Evolutionary conservation across 139 green algal genomes (phyloP).

Genomic region (Asterochloris erici): DNA sequence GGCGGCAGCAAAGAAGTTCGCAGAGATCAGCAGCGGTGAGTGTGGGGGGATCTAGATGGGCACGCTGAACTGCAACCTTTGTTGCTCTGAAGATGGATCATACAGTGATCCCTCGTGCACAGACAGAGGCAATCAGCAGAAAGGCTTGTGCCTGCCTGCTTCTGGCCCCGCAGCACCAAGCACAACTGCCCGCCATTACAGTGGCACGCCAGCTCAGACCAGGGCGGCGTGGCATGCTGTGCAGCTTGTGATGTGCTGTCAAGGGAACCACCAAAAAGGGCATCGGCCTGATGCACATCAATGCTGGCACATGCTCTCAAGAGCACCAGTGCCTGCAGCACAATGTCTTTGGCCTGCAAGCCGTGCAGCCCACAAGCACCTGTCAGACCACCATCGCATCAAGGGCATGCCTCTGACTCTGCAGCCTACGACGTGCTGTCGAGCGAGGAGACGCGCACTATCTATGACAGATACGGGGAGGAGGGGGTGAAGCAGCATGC

Average conservation of each 20-base stretch:
- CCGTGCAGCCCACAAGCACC: background rate
- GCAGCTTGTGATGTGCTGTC: too few species aligned
- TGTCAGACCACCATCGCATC: background rate
- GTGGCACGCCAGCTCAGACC: background rate
- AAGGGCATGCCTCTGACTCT: background rate
- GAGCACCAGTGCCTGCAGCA: background rate
- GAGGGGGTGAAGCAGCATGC: constrained; percentile 93
- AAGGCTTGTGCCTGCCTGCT: too few species aligned
- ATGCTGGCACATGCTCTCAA: background rate
- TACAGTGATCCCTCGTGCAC: too few species aligned
- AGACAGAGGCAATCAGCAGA: too few species aligned
- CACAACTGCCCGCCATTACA: too few species aligned
- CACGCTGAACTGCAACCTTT: background rate
- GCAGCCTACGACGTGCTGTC: constrained; percentile 95
- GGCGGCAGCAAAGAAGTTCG: constrained; percentile 86
- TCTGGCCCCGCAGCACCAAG: too few species aligned
- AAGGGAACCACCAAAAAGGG: too few species aligned
- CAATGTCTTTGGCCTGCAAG: background rate
- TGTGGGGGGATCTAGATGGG: background rate
- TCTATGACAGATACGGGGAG: constrained; percentile 97
- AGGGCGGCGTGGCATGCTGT: background rate
- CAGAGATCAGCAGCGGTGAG: constrained; percentile 78
- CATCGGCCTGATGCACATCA: too few species aligned
- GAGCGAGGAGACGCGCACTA: constrained; percentile 84
- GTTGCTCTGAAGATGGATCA: too few species aligned